Percentiles rank a stretch among this genome's conserved stretches.
These are phyloP conservation scores for Cajanus cajan DNA, from an alignment of 306 rosid genomes.

Conservation along the genomic window DNA sequence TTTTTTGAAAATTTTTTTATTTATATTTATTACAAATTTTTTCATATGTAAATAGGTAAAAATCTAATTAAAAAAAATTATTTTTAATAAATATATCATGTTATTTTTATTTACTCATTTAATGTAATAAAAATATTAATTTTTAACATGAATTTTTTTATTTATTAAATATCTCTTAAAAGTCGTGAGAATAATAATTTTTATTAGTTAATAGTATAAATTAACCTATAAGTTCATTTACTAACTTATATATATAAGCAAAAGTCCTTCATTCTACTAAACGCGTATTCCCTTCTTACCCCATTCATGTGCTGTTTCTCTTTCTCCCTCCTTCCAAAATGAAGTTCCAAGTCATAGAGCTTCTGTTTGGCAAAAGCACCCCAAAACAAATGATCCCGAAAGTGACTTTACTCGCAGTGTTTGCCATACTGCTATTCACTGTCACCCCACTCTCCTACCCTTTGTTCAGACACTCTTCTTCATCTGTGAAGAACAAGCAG, in stretches of 20 bases:
- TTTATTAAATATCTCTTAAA: too few relatives aligned
- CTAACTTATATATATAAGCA: background rate
- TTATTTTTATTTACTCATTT: too few relatives aligned
- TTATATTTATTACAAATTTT: too few relatives aligned
- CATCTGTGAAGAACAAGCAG: conserved; percentile 21
- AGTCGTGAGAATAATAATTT: too few relatives aligned
- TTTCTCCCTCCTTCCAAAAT: conserved; percentile 28
- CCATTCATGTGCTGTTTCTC: conserved; percentile 12
- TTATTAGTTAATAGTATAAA: too few relatives aligned
- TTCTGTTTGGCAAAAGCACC: conserved; percentile 51
- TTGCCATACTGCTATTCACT: conserved; percentile 49
- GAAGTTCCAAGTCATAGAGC: conserved; percentile 58
- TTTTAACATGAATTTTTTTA: too few relatives aligned
- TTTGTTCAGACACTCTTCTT: conserved; percentile 39
- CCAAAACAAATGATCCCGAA: conserved; percentile 49
- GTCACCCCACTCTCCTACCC: conserved; percentile 54
- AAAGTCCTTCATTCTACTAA: background rate
- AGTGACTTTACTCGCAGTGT: conserved; percentile 44
- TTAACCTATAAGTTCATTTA: too few relatives aligned
- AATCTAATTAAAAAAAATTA: too few relatives aligned
- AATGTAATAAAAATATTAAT: too few relatives aligned
- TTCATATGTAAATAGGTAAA: too few relatives aligned
- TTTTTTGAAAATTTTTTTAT: too few relatives aligned
- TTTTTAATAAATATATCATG: too few relatives aligned
- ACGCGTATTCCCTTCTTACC: background rate